These are phyloP conservation scores for Ogataea henricii DNA, from an alignment of 805 yeast species.

Conservation along the genomic window DNA sequence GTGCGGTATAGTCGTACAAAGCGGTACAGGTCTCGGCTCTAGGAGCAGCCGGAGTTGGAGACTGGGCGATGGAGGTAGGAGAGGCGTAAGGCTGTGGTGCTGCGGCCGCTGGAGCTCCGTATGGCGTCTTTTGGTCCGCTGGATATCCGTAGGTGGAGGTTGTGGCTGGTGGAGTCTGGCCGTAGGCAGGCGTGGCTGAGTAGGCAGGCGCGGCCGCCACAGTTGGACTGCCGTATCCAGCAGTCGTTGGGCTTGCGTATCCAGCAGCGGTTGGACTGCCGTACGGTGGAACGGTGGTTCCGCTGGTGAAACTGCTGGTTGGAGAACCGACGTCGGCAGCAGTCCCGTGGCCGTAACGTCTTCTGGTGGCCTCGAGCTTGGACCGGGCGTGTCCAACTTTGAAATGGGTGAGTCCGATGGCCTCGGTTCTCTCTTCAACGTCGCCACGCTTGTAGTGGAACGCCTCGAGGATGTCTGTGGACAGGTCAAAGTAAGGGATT, in stretches of 20 bases:
- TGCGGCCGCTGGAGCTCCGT: slow-evolving; percentile 26
- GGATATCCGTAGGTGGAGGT: slow-evolving; percentile 28
- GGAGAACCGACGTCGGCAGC: slow-evolving; percentile 37
- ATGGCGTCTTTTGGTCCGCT: slow-evolving; percentile 27
- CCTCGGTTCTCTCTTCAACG: slow-evolving; percentile 86
- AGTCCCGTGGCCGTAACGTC: slow-evolving; percentile 60
- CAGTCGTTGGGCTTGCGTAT: no score
- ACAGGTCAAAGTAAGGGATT: slow-evolving; percentile 91
- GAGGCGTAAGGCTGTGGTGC: slow-evolving; percentile 27
- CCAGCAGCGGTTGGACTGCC: no score
- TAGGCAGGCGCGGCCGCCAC: slow-evolving; percentile 33
- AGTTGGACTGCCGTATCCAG: no score
- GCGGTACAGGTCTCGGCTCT: slow-evolving; percentile 77
- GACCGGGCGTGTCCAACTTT: slow-evolving; percentile 84
- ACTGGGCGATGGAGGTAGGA: slow-evolving; percentile 32
- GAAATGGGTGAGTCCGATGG: slow-evolving; percentile 87
- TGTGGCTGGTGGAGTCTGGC: slow-evolving; percentile 31
- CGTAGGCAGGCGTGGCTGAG: slow-evolving; percentile 35
- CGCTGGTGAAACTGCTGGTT: slow-evolving; percentile 12
- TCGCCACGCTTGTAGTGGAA: slow-evolving; percentile 83
- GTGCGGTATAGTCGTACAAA: slow-evolving; percentile 87
- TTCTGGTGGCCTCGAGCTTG: slow-evolving; percentile 80
- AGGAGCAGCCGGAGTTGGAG: slow-evolving; percentile 33
- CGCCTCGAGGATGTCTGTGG: slow-evolving; percentile 80
- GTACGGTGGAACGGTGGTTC: slow-evolving; percentile 28